Base-by-base conservation (phyloP, 2,329 filamentous ascomycete species). In the Diaporthe vexans region DNA sequence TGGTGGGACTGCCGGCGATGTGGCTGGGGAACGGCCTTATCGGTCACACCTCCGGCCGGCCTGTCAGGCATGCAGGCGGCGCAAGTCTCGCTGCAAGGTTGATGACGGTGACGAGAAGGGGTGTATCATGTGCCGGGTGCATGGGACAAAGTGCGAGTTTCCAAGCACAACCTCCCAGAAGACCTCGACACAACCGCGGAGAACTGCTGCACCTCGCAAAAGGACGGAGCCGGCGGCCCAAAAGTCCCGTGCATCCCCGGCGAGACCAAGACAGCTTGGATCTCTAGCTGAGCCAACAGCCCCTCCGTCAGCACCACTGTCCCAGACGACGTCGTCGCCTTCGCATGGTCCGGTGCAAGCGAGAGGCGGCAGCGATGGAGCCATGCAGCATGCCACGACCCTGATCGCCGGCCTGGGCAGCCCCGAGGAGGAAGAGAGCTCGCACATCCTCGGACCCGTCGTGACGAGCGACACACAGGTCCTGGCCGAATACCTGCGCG, bases 1-100 rank as follows among this genome's bases (percentile, higher is more conserved):
- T 10, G 26, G 37, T 24, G 24, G 40, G 40, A 21, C 29, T 15
- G 43, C 57, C 56, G 33, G 46, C 46, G 56, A 74, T 15, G 72
- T 68, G 4, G 72, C 51, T 2, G 56, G 69, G 2, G 73, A 68
- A 17, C 85, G 90, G 58, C 90, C 90, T 4, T 92, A 92, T 78
- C 84, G 90, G 74, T 92, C 90, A 10, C 90, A 92, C 81, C 86
- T 90, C 75, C 87, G 88, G 52, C 89, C 90, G 67, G 90, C 90
- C 11, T 92, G 91, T 81, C 82, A 89, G 70, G 83, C 89, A 19
- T 92, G 91, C 78, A 86, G 91, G 71, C 87, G 87, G 75, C 86
- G 91, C 75, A 92, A 92, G 79, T 90, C 89, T 2, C 85, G 91
- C 76, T 92, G 91, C 79, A 90, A 89, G 24, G 86, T 90, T 37